A percentile compares a stretch with the other conserved stretches of the same genome.
phyloP scores from a whole-genome alignment of 1,284 basidiomycete species.

The Sporisorium iseilematis-ciliati region DNA sequence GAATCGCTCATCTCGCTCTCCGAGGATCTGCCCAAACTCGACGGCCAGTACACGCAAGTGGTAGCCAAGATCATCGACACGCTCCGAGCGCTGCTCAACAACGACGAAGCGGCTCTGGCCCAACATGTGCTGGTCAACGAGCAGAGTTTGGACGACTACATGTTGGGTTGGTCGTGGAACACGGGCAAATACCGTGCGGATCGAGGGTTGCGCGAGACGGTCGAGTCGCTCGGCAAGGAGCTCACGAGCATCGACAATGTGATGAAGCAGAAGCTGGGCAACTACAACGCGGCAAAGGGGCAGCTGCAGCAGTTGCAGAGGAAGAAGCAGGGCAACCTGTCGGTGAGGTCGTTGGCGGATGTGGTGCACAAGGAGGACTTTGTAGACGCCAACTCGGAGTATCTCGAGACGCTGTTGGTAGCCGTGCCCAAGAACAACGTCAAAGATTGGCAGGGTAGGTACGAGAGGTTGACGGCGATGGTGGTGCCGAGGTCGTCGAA shows the following conservation, averaged over 20 bases:
- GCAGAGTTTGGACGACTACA: conserved; percentile 82
- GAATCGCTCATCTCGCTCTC: conserved; percentile 89
- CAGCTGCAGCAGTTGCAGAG: conserved; percentile 92
- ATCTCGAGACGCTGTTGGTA: conserved; percentile 90
- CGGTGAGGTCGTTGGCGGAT: conserved; percentile 86
- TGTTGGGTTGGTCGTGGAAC: conserved; percentile 81
- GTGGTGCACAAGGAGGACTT: conserved; percentile 86
- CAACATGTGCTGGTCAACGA: conserved; percentile 90
- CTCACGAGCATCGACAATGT: conserved; percentile 70
- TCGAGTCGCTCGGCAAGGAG: conserved; percentile 82
- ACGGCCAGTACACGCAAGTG: conserved; percentile 85
- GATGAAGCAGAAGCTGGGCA: conserved; percentile 81
- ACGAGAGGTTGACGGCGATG: conserved; percentile 89
- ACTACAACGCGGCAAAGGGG: conserved; percentile 94
- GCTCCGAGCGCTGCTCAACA: conserved; percentile 88
- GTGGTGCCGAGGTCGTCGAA: conserved; percentile 93
- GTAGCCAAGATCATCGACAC: conserved; percentile 96
- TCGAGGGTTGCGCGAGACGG: conserved; percentile 81
- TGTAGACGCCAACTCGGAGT: conserved; percentile 84
- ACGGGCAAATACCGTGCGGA: conserved; percentile 86
- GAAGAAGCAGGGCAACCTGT: conserved; percentile 96
- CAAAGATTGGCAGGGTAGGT: conserved; percentile 90
- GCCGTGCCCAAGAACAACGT: conserved; percentile 88
- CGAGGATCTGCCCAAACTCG: conserved; percentile 92
- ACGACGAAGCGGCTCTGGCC: conserved; percentile 83